Conservation (phyloP, 129 eudicot species). For the Artemisia argyi region DNA sequence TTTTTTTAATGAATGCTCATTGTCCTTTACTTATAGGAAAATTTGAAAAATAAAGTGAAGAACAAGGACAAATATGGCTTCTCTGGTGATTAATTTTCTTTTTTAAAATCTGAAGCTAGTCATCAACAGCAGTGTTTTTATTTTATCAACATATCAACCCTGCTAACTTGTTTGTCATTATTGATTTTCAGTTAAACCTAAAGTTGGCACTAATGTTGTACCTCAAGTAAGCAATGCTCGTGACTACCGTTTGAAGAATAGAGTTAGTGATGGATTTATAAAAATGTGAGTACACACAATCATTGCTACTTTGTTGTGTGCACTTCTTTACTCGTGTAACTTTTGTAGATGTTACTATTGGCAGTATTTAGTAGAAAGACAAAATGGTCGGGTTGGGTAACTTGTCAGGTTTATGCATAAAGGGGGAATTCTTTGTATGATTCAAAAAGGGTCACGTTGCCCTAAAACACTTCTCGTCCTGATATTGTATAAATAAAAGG, state of each 20-base stretch:
- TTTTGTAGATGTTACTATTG: no score
- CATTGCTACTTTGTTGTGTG: no score
- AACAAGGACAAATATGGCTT: conserved; percentile 38
- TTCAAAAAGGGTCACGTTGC: no score
- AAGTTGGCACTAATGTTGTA: conserved; percentile 35
- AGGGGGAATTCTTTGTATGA: no score
- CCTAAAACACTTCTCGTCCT: no score
- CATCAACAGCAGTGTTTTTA: not conserved
- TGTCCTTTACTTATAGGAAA: conserved; percentile 39
- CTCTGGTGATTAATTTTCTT: conserved; percentile 48
- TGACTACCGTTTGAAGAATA: conserved; percentile 38
- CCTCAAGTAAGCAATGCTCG: conserved; percentile 46
- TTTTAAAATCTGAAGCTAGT: not conserved
- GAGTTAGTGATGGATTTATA: conserved; percentile 50
- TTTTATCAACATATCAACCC: not conserved
- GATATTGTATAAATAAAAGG: no score
- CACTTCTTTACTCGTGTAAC: no score
- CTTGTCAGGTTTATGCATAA: no score
- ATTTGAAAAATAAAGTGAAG: conserved; percentile 37
- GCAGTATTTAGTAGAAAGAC: no score
- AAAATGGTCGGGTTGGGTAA: no score
- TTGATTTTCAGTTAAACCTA: conserved; percentile 57
- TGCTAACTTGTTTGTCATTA: not conserved
- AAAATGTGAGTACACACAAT: conserved; percentile 36
- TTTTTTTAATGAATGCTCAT: conserved; percentile 2